Conservation (phyloP, 2,329 filamentous ascomycete genomes). For the Ophiostoma novo-ulmi region DNA sequence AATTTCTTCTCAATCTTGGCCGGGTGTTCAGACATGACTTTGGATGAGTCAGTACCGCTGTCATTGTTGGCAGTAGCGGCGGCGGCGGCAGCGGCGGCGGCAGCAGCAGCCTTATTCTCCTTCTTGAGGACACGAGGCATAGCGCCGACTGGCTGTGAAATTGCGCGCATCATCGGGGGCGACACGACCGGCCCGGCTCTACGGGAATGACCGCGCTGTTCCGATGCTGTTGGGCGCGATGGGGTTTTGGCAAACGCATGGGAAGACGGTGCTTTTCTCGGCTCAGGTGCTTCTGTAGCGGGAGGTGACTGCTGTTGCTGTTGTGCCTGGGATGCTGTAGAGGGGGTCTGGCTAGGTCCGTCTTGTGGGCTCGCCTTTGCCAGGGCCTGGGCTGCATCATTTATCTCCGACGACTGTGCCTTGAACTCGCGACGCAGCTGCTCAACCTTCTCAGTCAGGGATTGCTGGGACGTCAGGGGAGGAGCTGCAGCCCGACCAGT, state of each 20-base stretch:
- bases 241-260: conserved; percentile 7
- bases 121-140: conserved; percentile 44
- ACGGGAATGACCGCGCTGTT: conserved; percentile 35
- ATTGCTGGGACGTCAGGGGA: conserved; percentile 19
- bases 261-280: neutral
- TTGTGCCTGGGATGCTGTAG: conserved; percentile 13
- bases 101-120: conserved; percentile 35
- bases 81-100: neutral
- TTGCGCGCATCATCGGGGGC: conserved; percentile 50
- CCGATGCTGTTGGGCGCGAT: neutral
- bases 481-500: conserved; percentile 5
- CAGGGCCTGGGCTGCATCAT: conserved; percentile 11
- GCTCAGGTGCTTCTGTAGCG: neutral
- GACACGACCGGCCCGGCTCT: conserved; percentile 44
- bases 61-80: neutral
- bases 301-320: conserved; percentile 20
- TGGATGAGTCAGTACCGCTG: neutral
- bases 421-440: conserved; percentile 49
- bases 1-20: conserved; percentile 63
- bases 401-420: conserved; percentile 34
- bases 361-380: neutral
- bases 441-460: conserved; percentile 45
- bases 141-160: conserved; percentile 48
- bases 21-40: conserved; percentile 23
- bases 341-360: neutral